phyloP scores from a whole-genome alignment of 495 filamentous ascomycete genomes.

The Symbiotaphrina buchneri region DNA sequence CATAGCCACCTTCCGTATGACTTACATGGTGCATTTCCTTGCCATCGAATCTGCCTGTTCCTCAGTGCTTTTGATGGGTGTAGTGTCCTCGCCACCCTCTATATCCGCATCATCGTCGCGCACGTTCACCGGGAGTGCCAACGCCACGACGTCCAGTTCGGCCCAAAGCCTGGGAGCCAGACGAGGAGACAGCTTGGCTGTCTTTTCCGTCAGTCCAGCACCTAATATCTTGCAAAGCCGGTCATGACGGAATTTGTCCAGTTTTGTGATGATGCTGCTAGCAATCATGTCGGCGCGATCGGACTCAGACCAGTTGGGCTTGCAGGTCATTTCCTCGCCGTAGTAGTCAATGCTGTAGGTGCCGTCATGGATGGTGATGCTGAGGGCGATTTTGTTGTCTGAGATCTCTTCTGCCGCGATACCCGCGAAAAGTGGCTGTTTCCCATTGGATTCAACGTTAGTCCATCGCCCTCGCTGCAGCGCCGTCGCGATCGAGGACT shows the following conservation, averaged over 20 bases:
- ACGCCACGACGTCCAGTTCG: slow-evolving; percentile 54
- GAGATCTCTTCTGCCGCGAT: neutral
- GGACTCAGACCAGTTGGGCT: neutral
- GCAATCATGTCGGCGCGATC: slow-evolving; percentile 6
- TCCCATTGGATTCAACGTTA: too few species aligned
- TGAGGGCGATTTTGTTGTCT: neutral
- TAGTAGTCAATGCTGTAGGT: neutral
- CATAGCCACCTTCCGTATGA: slow-evolving; percentile 1
- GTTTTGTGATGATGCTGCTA: slow-evolving; percentile 8
- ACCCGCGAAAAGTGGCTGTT: neutral
- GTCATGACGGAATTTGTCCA: slow-evolving; percentile 9
- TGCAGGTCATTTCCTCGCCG: neutral
- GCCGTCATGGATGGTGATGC: neutral
- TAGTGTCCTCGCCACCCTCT: too few species aligned
- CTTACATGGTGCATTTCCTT: slow-evolving; percentile 53
- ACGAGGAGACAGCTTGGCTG: slow-evolving; percentile 27
- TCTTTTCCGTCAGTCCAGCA: slow-evolving; percentile 26
- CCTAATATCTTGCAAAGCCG: slow-evolving; percentile 15
- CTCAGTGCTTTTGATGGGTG: slow-evolving; percentile 38
- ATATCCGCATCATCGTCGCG: too few species aligned
- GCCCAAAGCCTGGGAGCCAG: slow-evolving; percentile 55
- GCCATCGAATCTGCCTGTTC: slow-evolving; percentile 78
- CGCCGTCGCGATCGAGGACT: too few species aligned
- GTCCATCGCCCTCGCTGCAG: too few species aligned
- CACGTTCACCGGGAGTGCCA: slow-evolving; percentile 22